These are phyloP conservation scores for Avena sativa DNA, from an alignment of 176 grass and related monocot genomes.

Conservation along the genomic window DNA sequence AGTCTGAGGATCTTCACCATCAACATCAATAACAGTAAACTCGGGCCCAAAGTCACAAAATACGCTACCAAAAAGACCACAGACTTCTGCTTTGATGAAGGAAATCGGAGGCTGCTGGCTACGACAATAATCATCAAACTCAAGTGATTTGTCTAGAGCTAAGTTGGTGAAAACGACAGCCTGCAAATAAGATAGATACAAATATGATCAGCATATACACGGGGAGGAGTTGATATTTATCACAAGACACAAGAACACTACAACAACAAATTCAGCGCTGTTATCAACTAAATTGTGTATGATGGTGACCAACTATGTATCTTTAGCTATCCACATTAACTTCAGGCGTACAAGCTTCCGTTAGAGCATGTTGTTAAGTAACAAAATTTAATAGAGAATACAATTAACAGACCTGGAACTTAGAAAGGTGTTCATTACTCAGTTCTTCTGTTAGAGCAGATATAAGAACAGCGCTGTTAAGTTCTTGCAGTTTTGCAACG, in stretches of 20 bases:
- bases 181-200: constrained; percentile 57
- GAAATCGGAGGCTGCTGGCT: constrained; percentile 67
- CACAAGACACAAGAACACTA: background rate
- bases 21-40: constrained; percentile 67
- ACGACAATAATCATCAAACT: constrained; percentile 72
- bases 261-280: constrained; percentile 10
- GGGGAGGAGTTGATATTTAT: background rate
- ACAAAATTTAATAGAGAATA: constrained; percentile 17
- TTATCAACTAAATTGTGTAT: constrained; percentile 18
- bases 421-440: constrained; percentile 59
- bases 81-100: constrained; percentile 78
- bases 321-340: constrained; percentile 25
- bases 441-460: constrained; percentile 60
- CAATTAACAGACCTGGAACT: constrained; percentile 69
- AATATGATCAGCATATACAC: constrained; percentile 9
- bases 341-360: constrained; percentile 9
- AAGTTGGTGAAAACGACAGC: constrained; percentile 76
- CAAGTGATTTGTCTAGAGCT: constrained; percentile 60
- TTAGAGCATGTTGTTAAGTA: background rate
- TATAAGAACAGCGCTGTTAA: constrained; percentile 71
- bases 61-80: constrained; percentile 73
- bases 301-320: constrained; percentile 3
- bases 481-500: constrained; percentile 70
- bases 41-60: constrained; percentile 85
- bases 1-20: constrained; percentile 66